Evolutionary conservation across 345 rosid genomes (phyloP).

Genomic region (Trapa incisa): DNA sequence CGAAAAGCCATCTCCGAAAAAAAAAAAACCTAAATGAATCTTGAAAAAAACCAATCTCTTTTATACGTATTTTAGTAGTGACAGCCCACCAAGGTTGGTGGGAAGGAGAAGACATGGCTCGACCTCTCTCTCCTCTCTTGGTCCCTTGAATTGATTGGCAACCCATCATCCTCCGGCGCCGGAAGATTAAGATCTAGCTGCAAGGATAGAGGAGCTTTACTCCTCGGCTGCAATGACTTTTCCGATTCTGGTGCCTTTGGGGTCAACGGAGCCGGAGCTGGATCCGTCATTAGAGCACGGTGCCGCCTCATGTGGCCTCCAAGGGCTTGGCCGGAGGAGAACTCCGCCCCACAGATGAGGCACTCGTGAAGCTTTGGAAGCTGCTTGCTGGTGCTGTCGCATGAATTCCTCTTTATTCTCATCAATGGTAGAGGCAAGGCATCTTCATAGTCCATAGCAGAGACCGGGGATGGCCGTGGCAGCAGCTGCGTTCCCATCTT

Average conservation of each 20-base stretch:
- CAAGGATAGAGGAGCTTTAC: slow-evolving; percentile 29
- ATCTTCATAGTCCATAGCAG: slow-evolving; percentile 22
- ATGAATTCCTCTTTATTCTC: slow-evolving; percentile 15
- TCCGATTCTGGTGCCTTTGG: slow-evolving; percentile 29
- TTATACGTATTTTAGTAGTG: slow-evolving; percentile 40
- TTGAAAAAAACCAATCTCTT: background rate
- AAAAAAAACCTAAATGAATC: background rate
- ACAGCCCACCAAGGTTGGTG: slow-evolving; percentile 75
- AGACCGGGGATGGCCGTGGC: background rate
- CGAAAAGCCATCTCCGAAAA: background rate
- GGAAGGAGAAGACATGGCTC: slow-evolving; percentile 49
- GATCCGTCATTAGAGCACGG: slow-evolving; percentile 24
- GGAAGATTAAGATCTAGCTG: slow-evolving; percentile 96
- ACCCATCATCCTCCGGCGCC: slow-evolving; percentile 63
- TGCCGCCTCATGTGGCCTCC: slow-evolving; percentile 98
- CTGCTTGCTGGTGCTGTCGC: slow-evolving; percentile 15
- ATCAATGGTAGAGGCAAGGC: slow-evolving; percentile 51
- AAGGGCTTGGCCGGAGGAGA: slow-evolving; percentile 81
- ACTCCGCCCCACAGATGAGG: slow-evolving; percentile 76
- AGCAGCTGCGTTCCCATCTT: slow-evolving; percentile 13
- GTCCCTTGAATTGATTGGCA: slow-evolving; percentile 47
- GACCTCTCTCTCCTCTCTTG: slow-evolving; percentile 17
- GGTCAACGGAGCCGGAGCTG: slow-evolving; percentile 24
- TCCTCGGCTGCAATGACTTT: slow-evolving; percentile 23
- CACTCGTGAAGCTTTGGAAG: slow-evolving; percentile 67